A percentile compares a stretch with the other conserved stretches of the same genome.
Evolutionary conservation across 2,329 filamentous ascomycete genomes (phyloP).

Genomic region (Colletotrichum camelliae): DNA sequence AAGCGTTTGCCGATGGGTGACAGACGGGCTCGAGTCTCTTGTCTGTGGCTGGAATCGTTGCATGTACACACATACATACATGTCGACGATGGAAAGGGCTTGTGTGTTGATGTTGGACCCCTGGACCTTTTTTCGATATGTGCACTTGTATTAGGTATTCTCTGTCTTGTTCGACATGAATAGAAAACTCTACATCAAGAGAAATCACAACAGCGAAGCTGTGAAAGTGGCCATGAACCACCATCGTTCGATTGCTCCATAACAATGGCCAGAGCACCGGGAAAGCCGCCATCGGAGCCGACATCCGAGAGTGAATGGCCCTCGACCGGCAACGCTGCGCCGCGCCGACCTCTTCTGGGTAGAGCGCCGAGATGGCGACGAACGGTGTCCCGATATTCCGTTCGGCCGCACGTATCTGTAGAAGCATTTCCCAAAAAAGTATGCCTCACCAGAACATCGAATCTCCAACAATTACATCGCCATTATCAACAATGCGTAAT

Average conservation of each 20-base stretch:
- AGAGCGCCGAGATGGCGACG: neutral
- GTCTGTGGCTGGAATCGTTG: slow-evolving; percentile 1
- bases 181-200: neutral
- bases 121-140: neutral
- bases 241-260: neutral
- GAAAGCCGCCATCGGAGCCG: neutral
- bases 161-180: neutral
- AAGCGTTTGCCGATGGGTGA: slow-evolving; percentile 21
- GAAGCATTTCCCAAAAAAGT: no score
- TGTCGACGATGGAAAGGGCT: neutral
- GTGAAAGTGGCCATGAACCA: neutral
- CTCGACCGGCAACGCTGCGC: neutral
- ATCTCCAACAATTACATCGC: neutral
- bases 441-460: no score
- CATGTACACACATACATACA: neutral
- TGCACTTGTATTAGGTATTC: neutral
- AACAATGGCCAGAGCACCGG: neutral
- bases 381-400: neutral
- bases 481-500: neutral
- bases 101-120: neutral
- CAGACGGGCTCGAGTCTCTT: neutral
- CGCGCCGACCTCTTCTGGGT: neutral
- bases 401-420: neutral
- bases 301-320: neutral
- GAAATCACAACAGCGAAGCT: neutral